phyloP scores from a whole-genome alignment of 805 yeast genomes.

The Teunomyces barrocoloradensis region DNA sequence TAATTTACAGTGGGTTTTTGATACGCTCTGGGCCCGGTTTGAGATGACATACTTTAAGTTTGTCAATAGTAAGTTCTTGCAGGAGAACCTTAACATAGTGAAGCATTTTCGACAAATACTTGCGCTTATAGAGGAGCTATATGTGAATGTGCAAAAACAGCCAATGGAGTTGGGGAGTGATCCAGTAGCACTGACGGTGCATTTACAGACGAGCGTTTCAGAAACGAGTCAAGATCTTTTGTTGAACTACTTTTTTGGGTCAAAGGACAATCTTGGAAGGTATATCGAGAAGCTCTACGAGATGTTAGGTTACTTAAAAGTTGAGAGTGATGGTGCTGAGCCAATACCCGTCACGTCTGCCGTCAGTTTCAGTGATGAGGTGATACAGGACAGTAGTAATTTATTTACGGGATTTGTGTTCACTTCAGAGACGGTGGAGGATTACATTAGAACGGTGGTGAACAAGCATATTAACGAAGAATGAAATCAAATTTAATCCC shows the following conservation, averaged over 20 bases:
- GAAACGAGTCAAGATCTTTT: slow-evolving; percentile 14
- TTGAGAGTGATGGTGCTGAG: slow-evolving; percentile 1
- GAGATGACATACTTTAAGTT: slow-evolving; percentile 13
- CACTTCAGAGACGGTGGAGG: slow-evolving; percentile 16
- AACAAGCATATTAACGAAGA: not conserved
- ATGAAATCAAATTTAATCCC: not conserved
- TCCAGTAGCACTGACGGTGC: not conserved
- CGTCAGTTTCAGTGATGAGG: slow-evolving; percentile 14
- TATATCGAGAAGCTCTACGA: slow-evolving; percentile 24
- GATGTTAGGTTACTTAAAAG: slow-evolving; percentile 18
- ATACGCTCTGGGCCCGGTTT: slow-evolving; percentile 12
- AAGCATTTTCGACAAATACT: not conserved
- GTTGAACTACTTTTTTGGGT: slow-evolving; percentile 23
- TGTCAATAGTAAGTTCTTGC: slow-evolving; percentile 6
- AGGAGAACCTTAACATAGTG: not conserved
- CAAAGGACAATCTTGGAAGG: slow-evolving; percentile 18
- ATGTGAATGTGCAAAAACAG: not conserved
- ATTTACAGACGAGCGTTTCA: not conserved
- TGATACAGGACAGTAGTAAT: slow-evolving; percentile 14
- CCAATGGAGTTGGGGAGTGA: not conserved
- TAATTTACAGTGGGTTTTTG: slow-evolving; percentile 12
- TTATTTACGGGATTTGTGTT: slow-evolving; percentile 20
- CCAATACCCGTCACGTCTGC: slow-evolving; percentile 15
- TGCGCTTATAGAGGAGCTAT: slow-evolving; percentile 9
- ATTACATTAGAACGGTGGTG: slow-evolving; percentile 22